Base-by-base conservation (phyloP, 2,329 filamentous ascomycete genomes). In the Trichoderma arundinaceum region DNA sequence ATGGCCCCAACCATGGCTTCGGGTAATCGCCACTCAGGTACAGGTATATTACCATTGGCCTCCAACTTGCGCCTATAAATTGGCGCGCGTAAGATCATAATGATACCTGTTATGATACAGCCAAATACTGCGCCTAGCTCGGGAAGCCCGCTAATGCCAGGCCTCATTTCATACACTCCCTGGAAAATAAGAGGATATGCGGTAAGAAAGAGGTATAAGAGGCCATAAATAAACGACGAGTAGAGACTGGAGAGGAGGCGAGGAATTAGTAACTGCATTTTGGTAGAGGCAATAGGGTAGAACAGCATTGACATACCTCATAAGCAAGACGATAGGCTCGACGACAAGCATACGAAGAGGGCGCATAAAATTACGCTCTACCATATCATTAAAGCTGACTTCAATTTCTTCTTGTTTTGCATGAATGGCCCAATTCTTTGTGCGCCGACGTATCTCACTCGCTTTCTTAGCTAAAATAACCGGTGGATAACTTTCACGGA, bases 1-100 rank as follows among this genome's bases (percentile, higher is more conserved):
- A 60, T 32, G 15, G 57, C 57, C 33, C 57, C 57, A 48, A 39
- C 13, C 57, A 49, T 60, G 7, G 57, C 57, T 35, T 49, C 57
- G 43, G 57, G 22, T n/a, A 49, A 17, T 22, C 57, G 57, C 57
- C 57, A 60, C 32, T 60, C 57, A 22, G 43, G 57, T 1, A 49
- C 17, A 8, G 57, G 32, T 13, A 48, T 60, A 15, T 60, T 49
- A 2, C 49, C 39, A 6, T 49, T 60, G 15, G 33, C 44, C 9
- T 49, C 57, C 38, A 49, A 43, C 35, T 49, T 60, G 7, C 43
- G 57, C n/a, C 15, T 33, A n/a, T 59, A 59, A 4, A 4, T 22
- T 12, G 57, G 57, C 10, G 41, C 39, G 5, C 57, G 41, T 48
- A 60, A 22, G 3, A 38, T 22, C 32, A 60, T 60, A 5, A 60